Percentiles rank a stretch among this genome's conserved stretches.
Conservation (phyloP, 163 green algal species). For the Picocystis sp. region DNA sequence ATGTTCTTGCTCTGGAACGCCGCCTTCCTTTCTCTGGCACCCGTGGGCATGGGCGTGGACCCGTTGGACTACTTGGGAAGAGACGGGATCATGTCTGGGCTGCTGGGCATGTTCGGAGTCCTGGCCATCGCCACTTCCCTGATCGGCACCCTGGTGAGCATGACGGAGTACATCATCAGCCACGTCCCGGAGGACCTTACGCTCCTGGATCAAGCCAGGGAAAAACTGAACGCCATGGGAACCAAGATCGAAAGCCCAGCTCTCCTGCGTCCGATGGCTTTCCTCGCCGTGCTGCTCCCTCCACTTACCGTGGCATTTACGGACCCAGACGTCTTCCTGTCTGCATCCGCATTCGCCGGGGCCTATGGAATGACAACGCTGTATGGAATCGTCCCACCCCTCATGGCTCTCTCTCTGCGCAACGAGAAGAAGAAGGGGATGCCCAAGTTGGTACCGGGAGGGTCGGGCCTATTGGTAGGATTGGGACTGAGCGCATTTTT, state of each 20-base stretch:
- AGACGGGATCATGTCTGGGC: conserved; percentile 10
- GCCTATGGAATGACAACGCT: conserved; percentile 45
- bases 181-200: neutral
- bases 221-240: neutral
- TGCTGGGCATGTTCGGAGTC: conserved; percentile 32
- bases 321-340: conserved; percentile 35
- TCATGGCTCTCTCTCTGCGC: conserved; percentile 36
- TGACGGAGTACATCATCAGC: conserved; percentile 21
- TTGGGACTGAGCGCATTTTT: neutral
- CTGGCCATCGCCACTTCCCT: conserved; percentile 48
- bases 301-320: conserved; percentile 22
- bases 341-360: conserved; percentile 23
- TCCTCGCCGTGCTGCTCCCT: conserved; percentile 22
- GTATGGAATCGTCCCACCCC: conserved; percentile 41
- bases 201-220: neutral
- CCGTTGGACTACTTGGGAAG: conserved; percentile 13
- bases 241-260: conserved; percentile 6
- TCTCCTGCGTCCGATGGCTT: neutral
- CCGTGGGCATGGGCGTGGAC: conserved; percentile 10
- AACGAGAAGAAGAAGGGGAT: neutral
- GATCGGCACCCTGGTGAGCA: conserved; percentile 41
- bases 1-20: conserved; percentile 61
- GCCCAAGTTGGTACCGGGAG: conserved; percentile 3
- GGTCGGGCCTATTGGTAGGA: neutral
- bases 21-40: conserved; percentile 27